These are phyloP conservation scores for Tetrapisispora taiwanensis DNA, from an alignment of 805 yeast genomes.

Conservation along the genomic window DNA sequence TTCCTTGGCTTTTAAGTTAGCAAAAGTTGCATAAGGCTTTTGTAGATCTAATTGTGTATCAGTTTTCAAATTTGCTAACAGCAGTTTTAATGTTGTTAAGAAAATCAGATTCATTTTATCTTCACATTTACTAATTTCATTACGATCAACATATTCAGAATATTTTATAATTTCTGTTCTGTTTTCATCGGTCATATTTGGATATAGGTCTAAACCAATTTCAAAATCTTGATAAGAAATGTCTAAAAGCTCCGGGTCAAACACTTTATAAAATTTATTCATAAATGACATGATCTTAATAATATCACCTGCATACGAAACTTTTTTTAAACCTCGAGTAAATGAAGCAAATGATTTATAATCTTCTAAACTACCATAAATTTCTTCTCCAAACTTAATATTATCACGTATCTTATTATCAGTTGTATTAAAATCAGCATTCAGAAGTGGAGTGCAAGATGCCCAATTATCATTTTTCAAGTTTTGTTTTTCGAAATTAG, in stretches of 20 bases:
- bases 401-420: not conserved
- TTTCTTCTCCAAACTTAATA: not conserved
- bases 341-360: constrained; percentile 7
- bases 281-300: constrained; percentile 24
- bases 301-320: constrained; percentile 23
- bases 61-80: constrained; percentile 13
- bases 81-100: constrained; percentile 16
- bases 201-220: constrained; percentile 21
- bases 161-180: not conserved
- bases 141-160: constrained; percentile 10
- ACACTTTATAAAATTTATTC: constrained; percentile 19
- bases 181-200: not conserved
- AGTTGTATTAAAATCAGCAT: constrained; percentile 8
- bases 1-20: constrained; percentile 8
- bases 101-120: constrained; percentile 23
- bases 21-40: constrained; percentile 9
- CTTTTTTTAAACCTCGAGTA: constrained; percentile 12
- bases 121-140: constrained; percentile 16
- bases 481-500: constrained; percentile 1
- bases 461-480: constrained; percentile 15
- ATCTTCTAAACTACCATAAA: not conserved
- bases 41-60: constrained; percentile 6
- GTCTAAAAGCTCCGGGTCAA: constrained; percentile 15
- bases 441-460: constrained; percentile 19
- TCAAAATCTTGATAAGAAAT: constrained; percentile 27